A percentile compares a stretch with the other conserved stretches of the same genome.
These are phyloP conservation scores for Exophiala bonariae DNA, from an alignment of 2,329 filamentous ascomycete genomes.

Conservation along the genomic window DNA sequence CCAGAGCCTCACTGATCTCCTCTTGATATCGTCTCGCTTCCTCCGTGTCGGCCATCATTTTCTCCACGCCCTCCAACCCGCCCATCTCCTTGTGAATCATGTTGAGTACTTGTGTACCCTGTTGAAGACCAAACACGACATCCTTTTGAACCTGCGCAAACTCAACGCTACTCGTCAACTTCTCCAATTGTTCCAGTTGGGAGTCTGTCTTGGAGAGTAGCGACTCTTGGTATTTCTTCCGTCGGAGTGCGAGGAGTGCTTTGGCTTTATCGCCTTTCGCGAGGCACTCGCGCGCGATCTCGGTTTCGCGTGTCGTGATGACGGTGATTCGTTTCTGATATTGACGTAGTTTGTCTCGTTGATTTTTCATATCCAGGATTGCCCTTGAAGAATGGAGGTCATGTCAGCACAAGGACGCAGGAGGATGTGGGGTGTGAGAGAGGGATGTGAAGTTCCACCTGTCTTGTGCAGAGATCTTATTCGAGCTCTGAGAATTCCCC, in stretches of 20 bases:
- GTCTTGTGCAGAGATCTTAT: conserved; percentile 77
- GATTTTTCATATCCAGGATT: conserved; percentile 95
- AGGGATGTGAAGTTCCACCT: conserved; percentile 58
- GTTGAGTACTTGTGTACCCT: conserved; percentile 84
- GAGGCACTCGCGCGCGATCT: conserved; percentile 80
- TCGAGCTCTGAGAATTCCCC: conserved; percentile 64
- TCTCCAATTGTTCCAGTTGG: conserved; percentile 91
- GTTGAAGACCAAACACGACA: conserved; percentile 86
- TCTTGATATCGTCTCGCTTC: conserved; percentile 92
- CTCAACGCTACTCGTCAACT: conserved; percentile 84
- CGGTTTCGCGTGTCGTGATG: conserved; percentile 83
- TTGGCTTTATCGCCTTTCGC: conserved; percentile 74
- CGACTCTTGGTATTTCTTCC: conserved; percentile 96
- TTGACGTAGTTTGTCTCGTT: conserved; percentile 94
- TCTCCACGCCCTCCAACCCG: conserved; percentile 88
- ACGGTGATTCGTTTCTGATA: conserved; percentile 89
- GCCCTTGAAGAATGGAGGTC: conserved; percentile 58
- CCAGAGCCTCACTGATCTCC: conserved; percentile 92
- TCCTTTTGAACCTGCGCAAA: conserved; percentile 97
- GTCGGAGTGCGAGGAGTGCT: conserved; percentile 82
- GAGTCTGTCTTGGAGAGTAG: conserved; percentile 85
- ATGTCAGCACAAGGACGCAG: background rate
- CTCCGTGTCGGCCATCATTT: conserved; percentile 87
- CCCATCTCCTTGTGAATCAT: conserved; percentile 97
- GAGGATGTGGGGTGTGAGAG: background rate